phyloP scores from a whole-genome alignment of 78 protist genomes.

The Dictyostelium citrinum region DNA sequence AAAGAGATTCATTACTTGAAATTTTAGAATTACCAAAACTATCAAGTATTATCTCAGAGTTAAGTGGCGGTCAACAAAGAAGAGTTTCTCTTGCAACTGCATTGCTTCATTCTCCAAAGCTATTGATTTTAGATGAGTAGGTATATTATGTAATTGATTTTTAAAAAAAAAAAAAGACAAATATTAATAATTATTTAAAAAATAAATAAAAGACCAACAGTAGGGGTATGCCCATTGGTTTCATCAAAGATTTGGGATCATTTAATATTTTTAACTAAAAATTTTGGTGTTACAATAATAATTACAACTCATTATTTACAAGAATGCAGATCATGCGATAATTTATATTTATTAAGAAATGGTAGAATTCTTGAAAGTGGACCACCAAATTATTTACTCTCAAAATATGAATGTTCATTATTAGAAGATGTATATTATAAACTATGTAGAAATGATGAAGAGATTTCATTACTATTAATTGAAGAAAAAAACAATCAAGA shows the following conservation, averaged over 20 bases:
- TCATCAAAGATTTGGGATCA: constrained; percentile 53
- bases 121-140: constrained; percentile 62
- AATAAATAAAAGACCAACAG: not conserved
- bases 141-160: not conserved
- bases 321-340: constrained; percentile 52
- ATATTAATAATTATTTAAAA: no score
- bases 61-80: constrained; percentile 82
- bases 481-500: not conserved
- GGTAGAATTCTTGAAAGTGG: constrained; percentile 40
- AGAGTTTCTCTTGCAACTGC: constrained; percentile 60
- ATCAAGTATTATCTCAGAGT: not conserved
- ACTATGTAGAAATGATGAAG: not conserved
- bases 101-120: constrained; percentile 53
- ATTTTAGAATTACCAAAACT: not conserved
- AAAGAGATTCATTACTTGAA: not conserved
- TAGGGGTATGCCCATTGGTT: constrained; percentile 52
- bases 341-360: constrained; percentile 7
- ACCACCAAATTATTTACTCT: not conserved
- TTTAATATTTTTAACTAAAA: not conserved
- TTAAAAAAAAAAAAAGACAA: no score
- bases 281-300: constrained; percentile 37
- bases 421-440: constrained; percentile 42
- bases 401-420: not conserved
- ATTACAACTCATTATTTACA: constrained; percentile 84
- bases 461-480: not conserved